These are phyloP conservation scores for Corymbia maculata DNA, from an alignment of 345 rosid genomes.

Conservation along the genomic window DNA sequence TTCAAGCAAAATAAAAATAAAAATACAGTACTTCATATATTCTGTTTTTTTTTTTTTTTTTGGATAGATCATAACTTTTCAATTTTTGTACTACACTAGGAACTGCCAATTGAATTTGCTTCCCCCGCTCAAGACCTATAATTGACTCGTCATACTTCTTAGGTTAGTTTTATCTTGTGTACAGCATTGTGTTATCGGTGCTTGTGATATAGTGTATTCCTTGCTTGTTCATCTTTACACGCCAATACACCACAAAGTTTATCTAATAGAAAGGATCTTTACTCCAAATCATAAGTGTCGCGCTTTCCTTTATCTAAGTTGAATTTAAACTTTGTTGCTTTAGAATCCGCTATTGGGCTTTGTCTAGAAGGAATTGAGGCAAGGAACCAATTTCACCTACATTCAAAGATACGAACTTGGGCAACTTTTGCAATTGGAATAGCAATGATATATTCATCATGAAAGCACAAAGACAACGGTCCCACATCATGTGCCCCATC, in stretches of 20 bases:
- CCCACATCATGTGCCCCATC: neutral
- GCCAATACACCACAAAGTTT: neutral
- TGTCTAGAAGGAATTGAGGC: neutral
- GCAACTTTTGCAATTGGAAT: neutral
- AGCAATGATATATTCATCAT: neutral
- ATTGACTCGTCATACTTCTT: neutral
- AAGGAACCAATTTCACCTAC: neutral
- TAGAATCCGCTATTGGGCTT: neutral
- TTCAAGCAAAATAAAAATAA: neutral
- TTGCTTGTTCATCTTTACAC: neutral
- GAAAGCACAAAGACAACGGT: neutral
- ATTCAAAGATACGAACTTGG: neutral
- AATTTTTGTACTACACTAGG: neutral
- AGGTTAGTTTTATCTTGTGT: neutral
- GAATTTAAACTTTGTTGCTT: neutral
- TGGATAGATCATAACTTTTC: neutral
- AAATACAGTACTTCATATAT: neutral
- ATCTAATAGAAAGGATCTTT: neutral
- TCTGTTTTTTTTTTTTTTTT: neutral
- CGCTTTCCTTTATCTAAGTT: neutral
- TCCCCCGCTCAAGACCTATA: neutral
- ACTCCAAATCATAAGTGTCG: neutral
- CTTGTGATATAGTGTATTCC: neutral
- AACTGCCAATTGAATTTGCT: neutral
- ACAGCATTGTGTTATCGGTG: neutral